Conservation (phyloP, 331 rosid species). For the Pyracantha coccinea region DNA sequence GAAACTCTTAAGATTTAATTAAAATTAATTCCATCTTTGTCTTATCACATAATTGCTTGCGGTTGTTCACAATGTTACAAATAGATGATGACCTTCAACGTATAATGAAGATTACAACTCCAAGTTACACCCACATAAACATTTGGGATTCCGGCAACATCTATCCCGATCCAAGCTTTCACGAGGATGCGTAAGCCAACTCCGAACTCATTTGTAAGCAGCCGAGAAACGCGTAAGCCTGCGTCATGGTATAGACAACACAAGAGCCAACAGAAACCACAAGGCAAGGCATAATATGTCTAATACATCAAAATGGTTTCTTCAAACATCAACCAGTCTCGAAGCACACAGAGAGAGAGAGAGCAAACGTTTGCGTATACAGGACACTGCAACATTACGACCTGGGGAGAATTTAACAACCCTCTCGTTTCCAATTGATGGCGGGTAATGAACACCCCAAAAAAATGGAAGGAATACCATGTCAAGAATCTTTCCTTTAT, state of each 20-base stretch:
- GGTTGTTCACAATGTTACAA: not conserved
- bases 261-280: slow-evolving; percentile 1
- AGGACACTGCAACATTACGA: not conserved
- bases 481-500: not conserved
- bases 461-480: not conserved
- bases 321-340: not conserved
- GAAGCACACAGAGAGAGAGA: not conserved
- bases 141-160: too few species aligned
- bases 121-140: too few species aligned
- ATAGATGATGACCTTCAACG: too few species aligned
- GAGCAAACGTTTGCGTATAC: not conserved
- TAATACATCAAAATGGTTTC: not conserved
- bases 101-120: too few species aligned
- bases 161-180: too few species aligned
- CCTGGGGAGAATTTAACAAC: not conserved
- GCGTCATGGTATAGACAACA: not conserved
- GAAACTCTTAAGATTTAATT: too few species aligned
- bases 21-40: too few species aligned
- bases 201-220: not conserved
- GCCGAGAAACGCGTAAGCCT: not conserved
- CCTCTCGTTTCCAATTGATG: not conserved
- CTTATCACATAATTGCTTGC: too few species aligned
- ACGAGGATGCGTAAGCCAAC: not conserved
- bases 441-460: not conserved
- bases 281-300: not conserved